phyloP scores from a whole-genome alignment of 805 yeast species.

The Hanseniaspora nectarophila region DNA sequence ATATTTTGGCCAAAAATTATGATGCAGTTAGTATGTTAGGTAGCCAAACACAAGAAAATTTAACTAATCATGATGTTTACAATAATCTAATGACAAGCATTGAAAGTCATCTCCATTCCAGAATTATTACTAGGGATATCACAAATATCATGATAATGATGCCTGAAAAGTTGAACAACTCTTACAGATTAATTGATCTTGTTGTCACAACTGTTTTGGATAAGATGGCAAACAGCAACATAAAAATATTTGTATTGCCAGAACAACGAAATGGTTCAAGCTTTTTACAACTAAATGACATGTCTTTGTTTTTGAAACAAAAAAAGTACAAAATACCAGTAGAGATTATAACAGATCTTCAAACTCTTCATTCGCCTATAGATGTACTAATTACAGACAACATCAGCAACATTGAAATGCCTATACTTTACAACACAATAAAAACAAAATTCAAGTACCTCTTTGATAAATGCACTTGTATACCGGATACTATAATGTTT shows the following conservation, averaged over 20 bases:
- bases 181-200: background rate
- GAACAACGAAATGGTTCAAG: background rate
- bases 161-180: background rate
- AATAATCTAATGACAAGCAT: background rate
- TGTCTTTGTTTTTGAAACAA: background rate
- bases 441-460: background rate
- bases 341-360: background rate
- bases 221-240: background rate
- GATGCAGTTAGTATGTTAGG: background rate
- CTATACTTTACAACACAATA: background rate
- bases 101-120: background rate
- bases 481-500: constrained; percentile 4
- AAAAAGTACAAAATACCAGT: background rate
- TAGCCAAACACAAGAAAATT: background rate
- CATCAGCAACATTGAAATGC: background rate
- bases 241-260: background rate
- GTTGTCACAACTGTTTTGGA: background rate
- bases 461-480: background rate
- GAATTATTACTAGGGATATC: background rate
- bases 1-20: background rate
- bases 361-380: background rate
- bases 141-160: background rate
- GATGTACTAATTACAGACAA: background rate
- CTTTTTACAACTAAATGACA: background rate
- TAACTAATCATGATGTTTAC: background rate